phyloP scores from a whole-genome alignment of 2,329 filamentous ascomycete species.

The Simplicillium sp. region DNA sequence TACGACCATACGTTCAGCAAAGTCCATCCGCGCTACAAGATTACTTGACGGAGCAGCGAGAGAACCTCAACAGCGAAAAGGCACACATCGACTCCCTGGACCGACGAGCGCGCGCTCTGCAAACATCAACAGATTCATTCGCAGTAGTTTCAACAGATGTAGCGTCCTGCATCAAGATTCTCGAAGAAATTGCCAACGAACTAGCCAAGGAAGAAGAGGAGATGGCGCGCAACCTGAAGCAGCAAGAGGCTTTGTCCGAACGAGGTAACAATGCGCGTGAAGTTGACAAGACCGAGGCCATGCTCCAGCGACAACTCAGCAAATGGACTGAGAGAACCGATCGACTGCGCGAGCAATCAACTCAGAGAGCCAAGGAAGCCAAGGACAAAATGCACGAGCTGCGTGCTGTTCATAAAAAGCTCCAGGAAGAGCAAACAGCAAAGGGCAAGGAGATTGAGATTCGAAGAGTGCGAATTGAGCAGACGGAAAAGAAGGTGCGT shows the following conservation, averaged over 20 bases:
- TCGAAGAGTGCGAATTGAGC: conserved; percentile 85
- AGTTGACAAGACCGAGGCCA: conserved; percentile 77
- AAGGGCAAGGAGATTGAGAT: conserved; percentile 90
- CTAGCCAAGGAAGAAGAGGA: conserved; percentile 88
- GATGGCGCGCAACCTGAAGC: conserved; percentile 65
- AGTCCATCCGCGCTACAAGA: conserved; percentile 77
- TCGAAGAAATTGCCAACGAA: conserved; percentile 81
- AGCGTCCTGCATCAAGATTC: conserved; percentile 74
- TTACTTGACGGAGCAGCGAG: conserved; percentile 70
- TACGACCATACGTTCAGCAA: conserved; percentile 86
- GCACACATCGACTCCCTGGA: conserved; percentile 81
- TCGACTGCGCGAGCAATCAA: conserved; percentile 69
- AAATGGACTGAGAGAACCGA: conserved; percentile 85
- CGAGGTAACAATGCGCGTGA: conserved; percentile 83
- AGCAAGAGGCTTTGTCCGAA: conserved; percentile 80
- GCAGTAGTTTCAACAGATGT: conserved; percentile 77
- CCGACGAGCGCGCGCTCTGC: conserved; percentile 75
- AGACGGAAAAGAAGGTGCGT: conserved; percentile 93
- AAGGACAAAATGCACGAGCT: conserved; percentile 88
- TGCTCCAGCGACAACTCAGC: conserved; percentile 73
- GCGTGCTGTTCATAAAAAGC: conserved; percentile 64
- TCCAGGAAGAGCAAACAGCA: conserved; percentile 76
- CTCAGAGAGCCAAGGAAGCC: conserved; percentile 70
- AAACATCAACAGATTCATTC: conserved; percentile 89
- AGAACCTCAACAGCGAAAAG: conserved; percentile 69